Evolutionary conservation across 768 basidiomycete species (phyloP).

Genomic region (Pholiota molesta): DNA sequence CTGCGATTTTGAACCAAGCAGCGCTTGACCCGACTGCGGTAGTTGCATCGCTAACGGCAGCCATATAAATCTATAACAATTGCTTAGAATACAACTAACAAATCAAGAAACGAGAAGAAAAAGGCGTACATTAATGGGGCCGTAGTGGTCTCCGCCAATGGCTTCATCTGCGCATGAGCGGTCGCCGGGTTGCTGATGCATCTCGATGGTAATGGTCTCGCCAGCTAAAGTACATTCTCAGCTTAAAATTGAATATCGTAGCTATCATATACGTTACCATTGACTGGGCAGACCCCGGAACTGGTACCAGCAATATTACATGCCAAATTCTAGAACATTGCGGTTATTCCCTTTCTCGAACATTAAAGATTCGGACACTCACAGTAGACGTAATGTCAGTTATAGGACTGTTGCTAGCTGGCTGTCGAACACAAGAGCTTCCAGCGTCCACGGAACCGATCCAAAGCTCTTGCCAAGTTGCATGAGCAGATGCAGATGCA

Average conservation of each 20-base stretch:
- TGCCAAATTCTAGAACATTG: neutral
- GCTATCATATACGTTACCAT: conserved; percentile 23
- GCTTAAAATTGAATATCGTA: neutral
- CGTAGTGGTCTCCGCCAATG: conserved; percentile 55
- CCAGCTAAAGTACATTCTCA: conserved; percentile 29
- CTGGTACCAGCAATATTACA: conserved; percentile 12
- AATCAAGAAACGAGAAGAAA: too few species aligned
- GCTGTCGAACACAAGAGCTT: conserved; percentile 46
- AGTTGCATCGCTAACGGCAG: conserved; percentile 46
- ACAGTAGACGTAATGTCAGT: conserved; percentile 35
- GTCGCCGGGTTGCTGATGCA: conserved; percentile 54
- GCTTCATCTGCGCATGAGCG: conserved; percentile 49
- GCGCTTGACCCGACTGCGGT: conserved; percentile 43
- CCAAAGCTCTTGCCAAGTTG: conserved; percentile 59
- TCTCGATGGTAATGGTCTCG: conserved; percentile 50
- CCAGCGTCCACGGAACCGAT: conserved; percentile 52
- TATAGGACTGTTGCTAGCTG: conserved; percentile 49
- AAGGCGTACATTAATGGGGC: conserved; percentile 41
- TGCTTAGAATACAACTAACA: neutral
- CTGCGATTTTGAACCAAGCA: conserved; percentile 54
- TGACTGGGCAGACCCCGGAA: neutral
- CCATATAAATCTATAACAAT: conserved; percentile 38
- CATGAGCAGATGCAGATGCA: conserved; percentile 49
- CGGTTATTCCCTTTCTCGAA: neutral
- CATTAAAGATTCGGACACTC: conserved; percentile 9